Conservation (phyloP, 345 rosid species). For the Salix suchowensis region DNA sequence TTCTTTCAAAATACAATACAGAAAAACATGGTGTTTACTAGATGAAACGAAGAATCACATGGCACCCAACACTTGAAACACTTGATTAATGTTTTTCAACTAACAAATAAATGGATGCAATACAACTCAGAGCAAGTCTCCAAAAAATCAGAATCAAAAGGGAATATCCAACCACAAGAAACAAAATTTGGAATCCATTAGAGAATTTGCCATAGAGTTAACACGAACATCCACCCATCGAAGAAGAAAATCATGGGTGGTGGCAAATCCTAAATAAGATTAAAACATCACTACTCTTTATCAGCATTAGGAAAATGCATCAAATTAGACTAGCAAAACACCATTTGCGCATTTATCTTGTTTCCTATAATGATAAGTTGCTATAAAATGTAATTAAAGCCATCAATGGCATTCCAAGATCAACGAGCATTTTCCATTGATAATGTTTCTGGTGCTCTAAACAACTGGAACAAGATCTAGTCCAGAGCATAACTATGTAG, state of each 20-base stretch:
- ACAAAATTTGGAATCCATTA: background rate
- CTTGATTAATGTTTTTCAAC: background rate
- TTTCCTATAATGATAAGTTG: background rate
- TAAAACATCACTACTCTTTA: background rate
- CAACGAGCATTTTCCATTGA: background rate
- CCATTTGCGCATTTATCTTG: background rate
- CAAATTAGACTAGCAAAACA: background rate
- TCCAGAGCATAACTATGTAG: background rate
- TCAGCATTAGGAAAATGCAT: background rate
- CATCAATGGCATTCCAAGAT: slow-evolving; percentile 3
- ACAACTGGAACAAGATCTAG: background rate
- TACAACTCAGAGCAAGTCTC: background rate
- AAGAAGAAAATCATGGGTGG: background rate
- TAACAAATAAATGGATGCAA: background rate
- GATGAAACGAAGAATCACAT: background rate
- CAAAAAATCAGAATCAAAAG: background rate
- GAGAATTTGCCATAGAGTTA: background rate
- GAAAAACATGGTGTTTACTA: background rate
- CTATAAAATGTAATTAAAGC: background rate
- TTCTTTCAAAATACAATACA: background rate
- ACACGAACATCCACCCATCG: background rate
- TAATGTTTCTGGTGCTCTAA: background rate
- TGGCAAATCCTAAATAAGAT: background rate
- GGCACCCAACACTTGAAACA: background rate
- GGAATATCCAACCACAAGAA: background rate